Conservation (phyloP, 768 basidiomycete genomes). For the Pisolithus microcarpus region DNA sequence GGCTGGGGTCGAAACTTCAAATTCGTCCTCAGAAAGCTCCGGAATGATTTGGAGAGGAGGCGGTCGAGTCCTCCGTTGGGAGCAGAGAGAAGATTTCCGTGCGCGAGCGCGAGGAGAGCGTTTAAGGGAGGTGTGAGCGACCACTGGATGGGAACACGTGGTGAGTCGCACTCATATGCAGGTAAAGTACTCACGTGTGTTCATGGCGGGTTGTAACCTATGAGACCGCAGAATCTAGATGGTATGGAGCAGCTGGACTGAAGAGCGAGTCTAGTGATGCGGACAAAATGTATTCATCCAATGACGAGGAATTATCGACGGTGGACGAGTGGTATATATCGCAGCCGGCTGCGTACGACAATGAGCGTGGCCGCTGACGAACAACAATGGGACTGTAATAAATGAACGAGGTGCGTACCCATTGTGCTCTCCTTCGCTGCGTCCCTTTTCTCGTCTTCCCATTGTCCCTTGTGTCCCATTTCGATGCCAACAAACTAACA, state of each 20-base stretch:
- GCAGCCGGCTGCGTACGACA: background rate
- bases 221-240: background rate
- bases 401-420: background rate
- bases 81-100: constrained; percentile 14
- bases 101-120: constrained; percentile 19
- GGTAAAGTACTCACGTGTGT: constrained; percentile 10
- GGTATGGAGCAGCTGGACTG: background rate
- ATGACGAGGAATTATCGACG: background rate
- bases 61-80: constrained; percentile 14
- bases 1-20: constrained; percentile 3
- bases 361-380: constrained; percentile 8
- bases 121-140: constrained; percentile 19
- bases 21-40: constrained; percentile 19
- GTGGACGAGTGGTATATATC: constrained; percentile 15
- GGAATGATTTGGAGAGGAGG: constrained; percentile 28
- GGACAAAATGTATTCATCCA: constrained; percentile 1
- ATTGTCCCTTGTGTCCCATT: constrained; percentile 19
- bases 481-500: constrained; percentile 8
- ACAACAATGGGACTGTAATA: constrained; percentile 9
- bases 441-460: constrained; percentile 18
- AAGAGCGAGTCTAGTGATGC: constrained; percentile 1
- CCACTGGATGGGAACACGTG: constrained; percentile 12
- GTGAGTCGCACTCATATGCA: constrained; percentile 1
- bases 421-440: constrained; percentile 3
- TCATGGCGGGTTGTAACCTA: constrained; percentile 16